These are phyloP conservation scores for Lantana camara DNA, from an alignment of 257 asterid genomes.

Conservation along the genomic window DNA sequence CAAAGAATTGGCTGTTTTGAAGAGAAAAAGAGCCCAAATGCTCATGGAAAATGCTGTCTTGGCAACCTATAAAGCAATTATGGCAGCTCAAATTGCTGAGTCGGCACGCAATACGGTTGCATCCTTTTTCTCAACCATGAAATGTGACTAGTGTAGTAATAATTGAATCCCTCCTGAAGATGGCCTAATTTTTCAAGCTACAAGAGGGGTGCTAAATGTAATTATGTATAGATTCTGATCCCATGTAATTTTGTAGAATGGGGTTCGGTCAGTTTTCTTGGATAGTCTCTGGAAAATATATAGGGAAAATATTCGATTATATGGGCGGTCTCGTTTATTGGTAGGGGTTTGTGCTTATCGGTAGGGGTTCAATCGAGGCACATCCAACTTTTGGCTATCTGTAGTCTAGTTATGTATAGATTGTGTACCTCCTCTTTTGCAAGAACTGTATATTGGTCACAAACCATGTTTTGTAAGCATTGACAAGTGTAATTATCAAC, in stretches of 20 bases:
- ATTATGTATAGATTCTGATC: conserved; percentile 54
- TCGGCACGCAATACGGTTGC: conserved; percentile 32
- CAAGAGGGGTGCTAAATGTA: conserved; percentile 29
- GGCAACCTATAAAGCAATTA: conserved; percentile 76
- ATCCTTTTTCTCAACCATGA: conserved; percentile 29
- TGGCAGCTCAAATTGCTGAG: conserved; percentile 59
- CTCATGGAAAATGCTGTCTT: conserved; percentile 86
- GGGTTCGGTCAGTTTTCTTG: conserved; percentile 12
- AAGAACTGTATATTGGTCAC: too few species aligned
- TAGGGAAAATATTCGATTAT: conserved; percentile 19
- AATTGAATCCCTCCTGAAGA: conserved; percentile 17
- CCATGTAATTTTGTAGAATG: conserved; percentile 42
- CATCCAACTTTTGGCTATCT: conserved; percentile 17
- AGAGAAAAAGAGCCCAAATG: conserved; percentile 82
- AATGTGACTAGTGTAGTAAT: conserved; percentile 27
- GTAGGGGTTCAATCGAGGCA: neutral
- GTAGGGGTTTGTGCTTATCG: too few species aligned
- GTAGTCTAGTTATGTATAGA: conserved; percentile 24
- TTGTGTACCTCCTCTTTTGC: too few species aligned
- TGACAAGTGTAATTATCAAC: too few species aligned
- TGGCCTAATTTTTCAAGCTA: conserved; percentile 33
- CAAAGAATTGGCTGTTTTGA: conserved; percentile 56
- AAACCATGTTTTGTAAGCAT: too few species aligned
- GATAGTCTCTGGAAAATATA: conserved; percentile 6
- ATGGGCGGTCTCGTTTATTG: conserved; percentile 24